phyloP scores from a whole-genome alignment of 2,329 filamentous ascomycete genomes.

The Berkeleyomyces basicola region DNA sequence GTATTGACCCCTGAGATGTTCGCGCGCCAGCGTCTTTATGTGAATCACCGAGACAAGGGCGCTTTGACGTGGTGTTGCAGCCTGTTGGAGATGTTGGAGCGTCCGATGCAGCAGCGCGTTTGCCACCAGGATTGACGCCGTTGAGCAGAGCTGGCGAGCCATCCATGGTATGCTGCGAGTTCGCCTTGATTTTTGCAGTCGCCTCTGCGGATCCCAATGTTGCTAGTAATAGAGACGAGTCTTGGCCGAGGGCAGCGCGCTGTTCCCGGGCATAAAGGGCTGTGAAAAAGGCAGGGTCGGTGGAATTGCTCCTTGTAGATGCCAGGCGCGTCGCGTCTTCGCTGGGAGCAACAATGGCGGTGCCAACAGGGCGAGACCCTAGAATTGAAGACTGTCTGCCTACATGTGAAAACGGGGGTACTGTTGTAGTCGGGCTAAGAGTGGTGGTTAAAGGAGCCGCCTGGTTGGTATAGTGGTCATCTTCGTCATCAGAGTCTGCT shows the following conservation, averaged over 20 bases:
- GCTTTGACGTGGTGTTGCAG: background rate
- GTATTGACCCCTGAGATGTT: background rate
- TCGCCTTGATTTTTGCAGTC: background rate
- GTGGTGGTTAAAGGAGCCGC: slow-evolving; percentile 12
- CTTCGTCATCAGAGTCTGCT: slow-evolving; percentile 27
- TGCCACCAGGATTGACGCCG: background rate
- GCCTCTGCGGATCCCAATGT: background rate
- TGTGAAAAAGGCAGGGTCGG: slow-evolving; percentile 32
- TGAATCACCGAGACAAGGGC: background rate
- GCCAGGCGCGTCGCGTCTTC: background rate
- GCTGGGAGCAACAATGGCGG: background rate
- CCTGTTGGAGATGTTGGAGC: background rate
- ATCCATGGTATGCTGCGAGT: background rate
- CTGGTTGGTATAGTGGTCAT: slow-evolving; percentile 16
- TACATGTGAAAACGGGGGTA: background rate
- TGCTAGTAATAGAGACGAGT: background rate
- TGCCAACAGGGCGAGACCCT: background rate
- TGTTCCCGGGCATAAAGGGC: slow-evolving; percentile 31
- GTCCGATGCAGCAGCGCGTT: background rate
- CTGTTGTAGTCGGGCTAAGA: background rate
- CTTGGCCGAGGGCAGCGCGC: slow-evolving; percentile 16
- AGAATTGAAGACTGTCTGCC: background rate
- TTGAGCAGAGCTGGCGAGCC: background rate
- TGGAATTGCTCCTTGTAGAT: slow-evolving; percentile 21
- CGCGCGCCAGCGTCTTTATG: background rate